These are phyloP conservation scores for Salix dunnii DNA, from an alignment of 345 rosid species.

Conservation along the genomic window DNA sequence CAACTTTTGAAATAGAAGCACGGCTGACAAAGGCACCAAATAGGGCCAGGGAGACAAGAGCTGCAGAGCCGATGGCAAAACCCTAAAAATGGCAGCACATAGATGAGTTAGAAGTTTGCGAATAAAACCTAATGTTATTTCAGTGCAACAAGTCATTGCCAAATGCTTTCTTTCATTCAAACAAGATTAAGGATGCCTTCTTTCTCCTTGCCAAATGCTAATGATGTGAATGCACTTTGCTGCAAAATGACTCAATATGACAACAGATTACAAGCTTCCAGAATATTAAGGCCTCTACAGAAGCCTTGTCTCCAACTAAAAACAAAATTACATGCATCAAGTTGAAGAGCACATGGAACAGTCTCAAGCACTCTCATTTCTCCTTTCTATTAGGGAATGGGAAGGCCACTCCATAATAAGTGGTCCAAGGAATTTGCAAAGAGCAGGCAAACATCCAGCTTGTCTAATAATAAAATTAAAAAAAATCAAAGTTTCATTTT, in stretches of 20 bases:
- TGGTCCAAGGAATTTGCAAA: neutral
- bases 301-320: neutral
- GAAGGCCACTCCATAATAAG: neutral
- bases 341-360: neutral
- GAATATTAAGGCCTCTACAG: neutral
- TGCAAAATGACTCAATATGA: neutral
- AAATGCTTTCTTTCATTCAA: neutral
- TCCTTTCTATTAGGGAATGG: neutral
- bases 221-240: neutral
- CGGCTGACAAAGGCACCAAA: conserved; percentile 35
- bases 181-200: neutral
- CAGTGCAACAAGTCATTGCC: neutral
- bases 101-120: neutral
- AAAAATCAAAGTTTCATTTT: neutral
- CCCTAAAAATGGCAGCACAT: conserved; percentile 39
- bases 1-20: conserved; percentile 24
- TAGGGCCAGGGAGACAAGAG: conserved; percentile 56
- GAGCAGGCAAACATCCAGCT: too few species aligned
- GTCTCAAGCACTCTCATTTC: neutral
- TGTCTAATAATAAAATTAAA: neutral
- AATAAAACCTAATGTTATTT: neutral
- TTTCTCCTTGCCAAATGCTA: too few species aligned
- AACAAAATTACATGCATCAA: neutral
- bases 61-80: conserved; percentile 76
- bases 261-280: neutral